These are phyloP conservation scores for Tylopilus plumbeoviolaceoides DNA, from an alignment of 768 basidiomycete genomes.

Conservation along the genomic window DNA sequence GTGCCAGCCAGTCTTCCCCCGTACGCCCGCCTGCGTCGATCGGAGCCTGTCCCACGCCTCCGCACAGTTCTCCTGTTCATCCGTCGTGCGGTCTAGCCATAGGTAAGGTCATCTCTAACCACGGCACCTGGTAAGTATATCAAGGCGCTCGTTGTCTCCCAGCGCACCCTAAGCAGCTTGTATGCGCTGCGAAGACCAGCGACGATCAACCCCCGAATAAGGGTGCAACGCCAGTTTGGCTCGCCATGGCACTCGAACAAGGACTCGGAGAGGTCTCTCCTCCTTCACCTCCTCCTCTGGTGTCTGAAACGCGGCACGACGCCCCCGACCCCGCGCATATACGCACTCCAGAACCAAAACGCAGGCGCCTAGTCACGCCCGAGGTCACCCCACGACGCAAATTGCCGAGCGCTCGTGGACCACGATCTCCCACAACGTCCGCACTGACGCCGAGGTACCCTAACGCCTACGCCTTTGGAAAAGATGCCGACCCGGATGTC, in stretches of 20 bases:
- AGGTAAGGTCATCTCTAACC: constrained; percentile 13
- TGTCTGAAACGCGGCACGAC: background rate
- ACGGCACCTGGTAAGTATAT: constrained; percentile 3
- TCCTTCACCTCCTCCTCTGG: background rate
- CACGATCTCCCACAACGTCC: background rate
- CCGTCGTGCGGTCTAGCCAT: background rate
- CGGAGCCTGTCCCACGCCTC: background rate
- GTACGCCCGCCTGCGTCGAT: background rate
- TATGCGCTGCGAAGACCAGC: background rate
- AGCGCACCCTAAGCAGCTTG: constrained; percentile 1
- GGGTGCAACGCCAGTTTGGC: constrained; percentile 7
- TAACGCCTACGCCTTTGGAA: constrained; percentile 20
- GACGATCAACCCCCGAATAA: background rate
- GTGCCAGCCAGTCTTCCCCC: constrained; percentile 5
- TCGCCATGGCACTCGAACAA: constrained; percentile 2
- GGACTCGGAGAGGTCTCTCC: background rate
- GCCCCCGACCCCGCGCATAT: background rate
- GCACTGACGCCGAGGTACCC: background rate
- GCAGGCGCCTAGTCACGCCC: constrained; percentile 2
- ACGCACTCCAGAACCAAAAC: constrained; percentile 8
- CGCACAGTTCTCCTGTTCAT: constrained; percentile 11
- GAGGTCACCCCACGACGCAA: constrained; percentile 1
- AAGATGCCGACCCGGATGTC: constrained; percentile 18
- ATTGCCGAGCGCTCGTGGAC: background rate
- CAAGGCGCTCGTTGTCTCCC: constrained; percentile 3